Conservation (phyloP, 306 rosid species). For the Sechiopsis laciniata region DNA sequence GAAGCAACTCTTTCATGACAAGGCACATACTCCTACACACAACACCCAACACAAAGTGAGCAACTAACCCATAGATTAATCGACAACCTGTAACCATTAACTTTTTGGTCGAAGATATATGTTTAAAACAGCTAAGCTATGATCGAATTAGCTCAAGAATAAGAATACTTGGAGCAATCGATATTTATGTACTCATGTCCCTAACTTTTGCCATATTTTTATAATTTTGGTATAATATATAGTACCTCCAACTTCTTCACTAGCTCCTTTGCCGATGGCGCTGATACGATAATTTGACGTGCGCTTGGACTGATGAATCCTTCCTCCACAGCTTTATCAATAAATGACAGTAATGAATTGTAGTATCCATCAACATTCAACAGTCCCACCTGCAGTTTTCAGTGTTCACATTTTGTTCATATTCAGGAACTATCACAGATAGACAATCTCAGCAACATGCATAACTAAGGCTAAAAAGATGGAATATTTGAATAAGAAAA, state of each 20-base stretch:
- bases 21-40: slow-evolving; percentile 71
- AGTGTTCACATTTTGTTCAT: not conserved
- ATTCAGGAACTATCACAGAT: not conserved
- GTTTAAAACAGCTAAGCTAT: too few species aligned
- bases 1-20: slow-evolving; percentile 92
- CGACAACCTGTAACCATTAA: too few species aligned
- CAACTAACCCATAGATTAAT: too few species aligned
- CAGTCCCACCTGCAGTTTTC: slow-evolving; percentile 58
- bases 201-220: not conserved
- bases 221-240: not conserved
- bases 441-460: not conserved
- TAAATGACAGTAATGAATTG: slow-evolving; percentile 53
- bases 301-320: slow-evolving; percentile 86
- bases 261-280: slow-evolving; percentile 79
- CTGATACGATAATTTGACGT: slow-evolving; percentile 86
- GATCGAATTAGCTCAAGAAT: not conserved
- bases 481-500: not conserved
- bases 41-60: not conserved
- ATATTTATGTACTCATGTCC: not conserved
- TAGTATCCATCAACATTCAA: slow-evolving; percentile 77
- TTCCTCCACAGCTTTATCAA: slow-evolving; percentile 75
- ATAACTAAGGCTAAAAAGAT: not conserved
- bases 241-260: slow-evolving; percentile 91
- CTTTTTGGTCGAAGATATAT: not conserved
- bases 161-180: not conserved